Evolutionary conservation across 768 basidiomycete genomes (phyloP).

Genomic region (Amanita muscaria): DNA sequence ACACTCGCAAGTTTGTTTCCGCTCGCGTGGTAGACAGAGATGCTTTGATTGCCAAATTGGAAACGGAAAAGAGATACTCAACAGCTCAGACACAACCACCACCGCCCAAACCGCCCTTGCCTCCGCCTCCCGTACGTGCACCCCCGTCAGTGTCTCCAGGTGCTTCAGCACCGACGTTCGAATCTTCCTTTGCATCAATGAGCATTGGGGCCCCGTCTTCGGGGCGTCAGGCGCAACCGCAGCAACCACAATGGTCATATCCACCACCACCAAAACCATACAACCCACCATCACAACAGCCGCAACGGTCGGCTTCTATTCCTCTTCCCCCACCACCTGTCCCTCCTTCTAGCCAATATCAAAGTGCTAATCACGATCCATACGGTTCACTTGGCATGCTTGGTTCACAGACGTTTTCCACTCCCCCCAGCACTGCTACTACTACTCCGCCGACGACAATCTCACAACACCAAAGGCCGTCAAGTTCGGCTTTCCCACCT

Average conservation of each 20-base stretch:
- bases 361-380: constrained; percentile 11
- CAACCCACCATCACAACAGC: constrained; percentile 10
- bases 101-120: constrained; percentile 38
- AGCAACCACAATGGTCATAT: constrained; percentile 3
- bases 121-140: constrained; percentile 38
- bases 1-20: constrained; percentile 53
- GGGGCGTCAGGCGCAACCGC: constrained; percentile 17
- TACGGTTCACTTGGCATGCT: constrained; percentile 2
- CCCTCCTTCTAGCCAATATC: constrained; percentile 17
- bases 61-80: constrained; percentile 59
- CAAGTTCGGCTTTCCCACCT: constrained; percentile 5
- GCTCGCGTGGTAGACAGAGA: constrained; percentile 65
- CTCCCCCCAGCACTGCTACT: constrained; percentile 14
- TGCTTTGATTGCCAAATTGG: constrained; percentile 55
- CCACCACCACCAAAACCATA: no score
- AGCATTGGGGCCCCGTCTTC: constrained; percentile 27
- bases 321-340: constrained; percentile 15
- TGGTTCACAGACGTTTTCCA: constrained; percentile 3
- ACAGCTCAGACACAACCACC: constrained; percentile 37
- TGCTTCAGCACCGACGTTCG: constrained; percentile 32
- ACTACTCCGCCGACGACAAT: constrained; percentile 11
- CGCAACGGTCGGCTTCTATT: constrained; percentile 15
- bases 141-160: constrained; percentile 7
- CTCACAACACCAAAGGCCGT: not conserved
- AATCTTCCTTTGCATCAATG: constrained; percentile 51